Base-by-base conservation (phyloP, 805 yeast species). In the Cyberlindnera japonica region DNA sequence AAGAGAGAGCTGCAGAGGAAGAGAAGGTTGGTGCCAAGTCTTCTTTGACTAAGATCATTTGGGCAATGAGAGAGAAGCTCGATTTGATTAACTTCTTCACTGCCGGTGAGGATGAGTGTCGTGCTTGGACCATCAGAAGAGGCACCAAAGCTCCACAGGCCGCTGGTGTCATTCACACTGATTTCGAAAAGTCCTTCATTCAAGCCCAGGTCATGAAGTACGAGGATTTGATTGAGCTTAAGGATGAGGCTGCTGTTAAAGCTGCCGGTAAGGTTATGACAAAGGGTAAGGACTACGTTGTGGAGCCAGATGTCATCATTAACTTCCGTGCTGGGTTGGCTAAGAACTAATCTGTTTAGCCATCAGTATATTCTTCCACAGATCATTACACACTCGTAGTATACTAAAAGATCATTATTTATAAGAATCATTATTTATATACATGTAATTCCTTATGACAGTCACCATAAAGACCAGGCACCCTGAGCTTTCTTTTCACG, bases 71-170 rank as follows among this genome's bases (percentile, higher is more conserved):
- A 72, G 71, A 77, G 51, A 81, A 87, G 47, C 74, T 90, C 45
- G 83, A 84, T 51, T 79, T 93, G 64, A 89, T 90, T 51, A 88
- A 96, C 39, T 93, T 83, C 74, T 93, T 88, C 77, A 93, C 99
- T 25, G 83, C 93, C 61, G 99, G 99, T 54, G 84, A 95, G 30
- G 87, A 86, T 48, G 99, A 93, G 70, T 95, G 90, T 37, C 83
- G 97, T 65, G 97, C 95, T 67, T 93, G 99, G 99, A 93, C 99
- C 25, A 80, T 93, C 49, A 80, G 98, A 68, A 71, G 74, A 53
- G 95, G 95, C 54, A 84, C 91, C 34, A 82, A 86, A 55, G 97
- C 97, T 39, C 99, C 99, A n/a, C 89, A 85, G 59, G 98, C 99
- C 33, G 99, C 99, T 17, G 98, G 97, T 63, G 95, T 93, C 33